Percentiles rank a stretch among this genome's conserved stretches.
phyloP scores from a whole-genome alignment of 2,329 filamentous ascomycete species.

The Mariannaea elegans region DNA sequence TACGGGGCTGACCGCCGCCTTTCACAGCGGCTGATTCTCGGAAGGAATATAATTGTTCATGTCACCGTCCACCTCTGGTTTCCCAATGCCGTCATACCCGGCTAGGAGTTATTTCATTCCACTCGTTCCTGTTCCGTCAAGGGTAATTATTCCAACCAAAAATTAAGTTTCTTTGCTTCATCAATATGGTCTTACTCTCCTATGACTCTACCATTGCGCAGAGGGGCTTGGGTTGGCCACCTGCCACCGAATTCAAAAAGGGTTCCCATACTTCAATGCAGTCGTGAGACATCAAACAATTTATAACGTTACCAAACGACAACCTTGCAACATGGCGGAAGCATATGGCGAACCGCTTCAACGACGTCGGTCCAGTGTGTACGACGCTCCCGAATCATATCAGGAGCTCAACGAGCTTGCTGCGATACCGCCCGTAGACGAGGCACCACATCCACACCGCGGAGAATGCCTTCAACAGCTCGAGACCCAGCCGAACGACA shows the following conservation, averaged over 20 bases:
- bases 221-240: slow-evolving; percentile 4
- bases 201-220: not conserved
- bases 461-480: not conserved
- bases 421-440: slow-evolving; percentile 17
- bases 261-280: not conserved
- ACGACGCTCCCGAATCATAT: slow-evolving; percentile 45
- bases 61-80: not conserved
- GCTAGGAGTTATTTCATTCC: slow-evolving; percentile 16
- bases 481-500: not conserved
- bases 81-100: slow-evolving; percentile 39
- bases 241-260: not conserved
- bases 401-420: slow-evolving; percentile 54
- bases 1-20: slow-evolving; percentile 11
- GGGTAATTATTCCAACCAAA: not conserved
- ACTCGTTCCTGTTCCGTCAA: not conserved
- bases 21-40: slow-evolving; percentile 25
- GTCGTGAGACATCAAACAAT: not conserved
- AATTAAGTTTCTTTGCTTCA: not conserved
- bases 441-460: not conserved
- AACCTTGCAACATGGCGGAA: slow-evolving; percentile 18
- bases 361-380: slow-evolving; percentile 28
- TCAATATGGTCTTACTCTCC: not conserved
- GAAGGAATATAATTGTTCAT: slow-evolving; percentile 20
- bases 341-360: not conserved
- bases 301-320: not conserved